Base-by-base conservation (phyloP, 345 rosid genomes). In the Populus tremula region DNA sequence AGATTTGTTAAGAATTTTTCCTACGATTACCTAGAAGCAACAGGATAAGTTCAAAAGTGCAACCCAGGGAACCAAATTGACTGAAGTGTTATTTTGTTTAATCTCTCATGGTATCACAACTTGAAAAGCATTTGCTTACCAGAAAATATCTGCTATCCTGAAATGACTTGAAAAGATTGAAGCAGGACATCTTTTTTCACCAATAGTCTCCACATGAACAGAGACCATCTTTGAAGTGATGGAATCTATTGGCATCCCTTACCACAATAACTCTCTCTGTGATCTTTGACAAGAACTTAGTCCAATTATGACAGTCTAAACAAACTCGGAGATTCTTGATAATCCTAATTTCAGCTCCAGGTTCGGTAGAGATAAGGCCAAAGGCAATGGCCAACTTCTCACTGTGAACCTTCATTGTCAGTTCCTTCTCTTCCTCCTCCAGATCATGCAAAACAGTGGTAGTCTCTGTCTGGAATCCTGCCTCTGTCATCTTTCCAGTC, bases 151-250 rank as follows among this genome's bases (percentile, higher is more conserved):
- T 43, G 38, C 16, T 5, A 39, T 56, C 21, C 29, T 72, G 35
- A 56, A 36, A n/a, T 21, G 27, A 29, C 66, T 72, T 20, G 35
- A 54, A 72, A 41, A 56, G 50, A 47, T 47, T 47, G 50, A 12
- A 47, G 18, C 50, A 14, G 50, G 17, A 1, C 50, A 47, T 47
- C 50, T 0, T 56, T 31, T 33, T 54, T 85, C 84, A 93, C 94
- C 97, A 90, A 70, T 90, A 91, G 76, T 93, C 98, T 83, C 91
- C 90, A 73, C 98, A 93, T 69, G 98, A 89, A 74, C 96, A 91
- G 59, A 82, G 71, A 18, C 98, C 98, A 50, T 88, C 91, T 82
- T 87, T 79, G 82, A 93, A 93, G 73, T 89, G 98, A 81, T 91
- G 97, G 83, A 93, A 91, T 66, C 98, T 84, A 80, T 88, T 93